Evolutionary conservation across 2,329 filamentous ascomycete species (phyloP), one percentile per base, ranked within the genome.

Genomic region (Aphanoascus verrucosus): DNA sequence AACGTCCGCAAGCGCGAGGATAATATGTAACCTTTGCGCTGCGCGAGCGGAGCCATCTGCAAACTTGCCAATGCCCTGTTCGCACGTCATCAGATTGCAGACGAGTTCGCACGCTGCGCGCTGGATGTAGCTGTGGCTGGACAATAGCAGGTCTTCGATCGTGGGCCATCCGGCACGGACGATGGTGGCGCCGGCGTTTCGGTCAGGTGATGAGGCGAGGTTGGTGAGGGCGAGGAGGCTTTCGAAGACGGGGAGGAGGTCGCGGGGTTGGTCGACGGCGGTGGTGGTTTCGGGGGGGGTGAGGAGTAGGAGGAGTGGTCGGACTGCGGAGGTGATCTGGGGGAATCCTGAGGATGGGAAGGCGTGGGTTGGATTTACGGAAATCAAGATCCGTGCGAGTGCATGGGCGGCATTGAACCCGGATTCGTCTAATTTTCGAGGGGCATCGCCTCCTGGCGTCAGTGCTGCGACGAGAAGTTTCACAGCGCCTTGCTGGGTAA

Each of bases 401-500:
- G 88, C 86, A 64, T 90, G 93, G 1, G 85, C 86, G 11, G 87
- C 83, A 41, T 77, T 80, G 20, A 81, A 77, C 20, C 64, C 65
- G 2, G 70, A 68, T 50, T 73, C 70, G 46, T 68, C 69, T 32
- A 66, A 67, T 48, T 60, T 58, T 1, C 65, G 67, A 55, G 61
- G 61, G 57, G 74, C 77, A 57, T 63, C 70, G 55, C 62, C 66
- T 53, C 63, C 65, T 6, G 66, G 65, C 41, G 17, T 52, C 56
- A 77, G 82, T 83, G 52, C 84, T 79, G 84, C 79, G 23, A 97
- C 78, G 19, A 97, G 77, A 1, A 96, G 78, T 61, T 86, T 93
- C 15, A 96, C 80, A 1, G 87, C 88, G n/a, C 93, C 93, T 74
- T 97, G 90, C 64, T 97, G 93, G 2, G 89, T 87, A 58, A 98